phyloP scores from a whole-genome alignment of 352 stramenopile species.

The Halophytophthora polymorphica region DNA sequence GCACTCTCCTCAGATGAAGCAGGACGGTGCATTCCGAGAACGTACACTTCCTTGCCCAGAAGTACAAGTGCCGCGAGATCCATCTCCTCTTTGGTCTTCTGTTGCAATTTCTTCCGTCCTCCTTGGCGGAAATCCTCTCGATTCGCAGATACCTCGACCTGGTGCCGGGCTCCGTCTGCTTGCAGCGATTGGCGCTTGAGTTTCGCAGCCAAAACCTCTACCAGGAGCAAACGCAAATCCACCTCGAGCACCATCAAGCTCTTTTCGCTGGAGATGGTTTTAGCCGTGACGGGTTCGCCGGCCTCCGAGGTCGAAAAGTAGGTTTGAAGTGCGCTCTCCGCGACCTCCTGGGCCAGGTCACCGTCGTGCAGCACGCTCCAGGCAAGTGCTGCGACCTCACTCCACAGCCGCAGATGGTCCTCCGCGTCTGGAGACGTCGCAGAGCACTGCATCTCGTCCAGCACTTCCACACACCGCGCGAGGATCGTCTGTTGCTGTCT shows the following conservation, averaged over 20 bases:
- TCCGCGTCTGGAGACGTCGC: background rate
- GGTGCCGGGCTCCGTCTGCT: constrained; percentile 8
- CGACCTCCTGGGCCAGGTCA: constrained; percentile 22
- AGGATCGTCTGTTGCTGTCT: constrained; percentile 25
- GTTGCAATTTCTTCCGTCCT: constrained; percentile 4
- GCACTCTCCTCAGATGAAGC: constrained; percentile 1
- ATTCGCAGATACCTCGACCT: constrained; percentile 8
- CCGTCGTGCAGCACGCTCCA: constrained; percentile 45
- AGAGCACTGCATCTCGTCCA: constrained; percentile 12
- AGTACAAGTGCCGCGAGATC: constrained; percentile 19
- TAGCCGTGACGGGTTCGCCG: constrained; percentile 5
- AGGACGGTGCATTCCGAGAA: constrained; percentile 35
- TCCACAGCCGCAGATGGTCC: constrained; percentile 38
- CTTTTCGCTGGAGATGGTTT: constrained; percentile 35
- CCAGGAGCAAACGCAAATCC: constrained; percentile 42
- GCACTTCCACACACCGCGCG: constrained; percentile 19
- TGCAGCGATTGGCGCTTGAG: constrained; percentile 28
- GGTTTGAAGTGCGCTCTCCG: constrained; percentile 24
- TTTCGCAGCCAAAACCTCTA: constrained; percentile 42
- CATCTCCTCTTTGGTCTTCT: constrained; percentile 6
- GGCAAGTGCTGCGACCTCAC: constrained; percentile 37
- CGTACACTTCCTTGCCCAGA: constrained; percentile 22
- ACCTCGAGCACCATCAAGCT: constrained; percentile 53
- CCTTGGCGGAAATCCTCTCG: constrained; percentile 1
- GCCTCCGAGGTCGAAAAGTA: constrained; percentile 33